Evolutionary conservation across 371 early-diverging fungal species (phyloP), one percentile per base, ranked within the genome.

Genomic region (Apophysomyces trapeziformis): DNA sequence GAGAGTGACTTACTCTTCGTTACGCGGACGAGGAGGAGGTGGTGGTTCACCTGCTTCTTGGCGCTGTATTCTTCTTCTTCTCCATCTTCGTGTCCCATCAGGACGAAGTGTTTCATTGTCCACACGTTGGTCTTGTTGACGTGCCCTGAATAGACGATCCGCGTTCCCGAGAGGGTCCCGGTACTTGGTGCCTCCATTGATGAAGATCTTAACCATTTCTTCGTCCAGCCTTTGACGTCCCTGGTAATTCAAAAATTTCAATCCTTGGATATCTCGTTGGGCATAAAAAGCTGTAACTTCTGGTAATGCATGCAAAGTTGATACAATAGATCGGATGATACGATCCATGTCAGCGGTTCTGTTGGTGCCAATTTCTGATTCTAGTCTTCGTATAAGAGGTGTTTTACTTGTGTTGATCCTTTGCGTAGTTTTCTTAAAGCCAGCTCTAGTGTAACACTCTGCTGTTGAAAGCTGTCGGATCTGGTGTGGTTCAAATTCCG

Each of bases 111-210:
- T 26, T 26, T 26, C 26, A 26, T 26, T 26, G 26, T 26, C 26
- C 26, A 26, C 1, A 21, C 50, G 4, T 5, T 18, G 6, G 5
- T 9, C 8, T 46, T 46, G 47, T n/a, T 16, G 47, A 46, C 47
- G 13, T 14, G 47, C 12, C 8, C n/a, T 46, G 47, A 46, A 46
- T 16, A 8, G 47, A 1, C n/a, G 0, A 46, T 46, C 8, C 7
- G 47, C 47, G 47, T n/a, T 6, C 9, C 13, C 47, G 7, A n/a
- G 47, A 13, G 47, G 47, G n/a, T 46, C 26, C 26, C 26, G 47
- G n/a, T 62, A 62, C n/a, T 63, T 54, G n/a, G 36, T 37, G 37
- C 64, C 61, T 12, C 69, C 68, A 12, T 68, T 58, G n/a, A 64
- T 56, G 11, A 68, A 60, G 26, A 64, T 57, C 6, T 61, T 60